Percentiles rank a stretch among this genome's conserved stretches.
Evolutionary conservation across 2,329 filamentous ascomycete genomes (phyloP).

Genomic region (Fusarium transvaalense): DNA sequence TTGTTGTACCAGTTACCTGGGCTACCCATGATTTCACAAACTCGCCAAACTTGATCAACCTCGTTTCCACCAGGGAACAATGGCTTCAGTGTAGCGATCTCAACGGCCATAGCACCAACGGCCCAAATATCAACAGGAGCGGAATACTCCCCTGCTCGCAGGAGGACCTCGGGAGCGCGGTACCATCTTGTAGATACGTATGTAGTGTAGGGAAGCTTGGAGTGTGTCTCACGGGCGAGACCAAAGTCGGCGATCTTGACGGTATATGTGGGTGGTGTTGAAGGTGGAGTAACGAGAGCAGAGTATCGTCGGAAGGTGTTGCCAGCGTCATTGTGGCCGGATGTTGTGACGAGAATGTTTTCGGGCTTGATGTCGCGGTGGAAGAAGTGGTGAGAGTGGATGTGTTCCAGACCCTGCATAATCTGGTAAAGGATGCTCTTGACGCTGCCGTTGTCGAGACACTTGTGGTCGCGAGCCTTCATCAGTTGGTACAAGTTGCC

Average conservation of each 20-base stretch:
- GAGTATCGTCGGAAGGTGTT: constrained; percentile 95
- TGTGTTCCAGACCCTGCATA: constrained; percentile 94
- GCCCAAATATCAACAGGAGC: constrained; percentile 99
- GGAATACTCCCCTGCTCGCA: constrained; percentile 96
- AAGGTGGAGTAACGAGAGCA: constrained; percentile 90
- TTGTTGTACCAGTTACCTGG: constrained; percentile 99
- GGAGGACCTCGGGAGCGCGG: constrained; percentile 91
- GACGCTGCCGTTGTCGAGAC: constrained; percentile 87
- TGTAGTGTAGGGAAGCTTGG: constrained; percentile 95
- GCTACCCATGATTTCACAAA: constrained; percentile 99
- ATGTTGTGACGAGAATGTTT: constrained; percentile 97
- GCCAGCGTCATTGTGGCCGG: constrained; percentile 81
- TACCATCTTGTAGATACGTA: constrained; percentile 99
- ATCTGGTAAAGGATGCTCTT: constrained; percentile 99
- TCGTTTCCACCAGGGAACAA: constrained; percentile 98
- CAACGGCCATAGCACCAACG: constrained; percentile 97
- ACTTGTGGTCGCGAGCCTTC: constrained; percentile 98
- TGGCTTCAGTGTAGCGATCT: constrained; percentile 95
- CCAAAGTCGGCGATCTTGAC: constrained; percentile 99
- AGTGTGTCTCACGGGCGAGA: constrained; percentile 96
- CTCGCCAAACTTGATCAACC: constrained; percentile 98
- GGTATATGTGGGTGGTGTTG: constrained; percentile 91
- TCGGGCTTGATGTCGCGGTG: constrained; percentile 99
- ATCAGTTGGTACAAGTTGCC: constrained; percentile 98
- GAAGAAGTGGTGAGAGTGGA: constrained; percentile 97